A percentile compares a stretch with the other conserved stretches of the same genome.
Evolutionary conservation across 176 grass and related monocot genomes (phyloP).

Genomic region (Pontederia paniculata): DNA sequence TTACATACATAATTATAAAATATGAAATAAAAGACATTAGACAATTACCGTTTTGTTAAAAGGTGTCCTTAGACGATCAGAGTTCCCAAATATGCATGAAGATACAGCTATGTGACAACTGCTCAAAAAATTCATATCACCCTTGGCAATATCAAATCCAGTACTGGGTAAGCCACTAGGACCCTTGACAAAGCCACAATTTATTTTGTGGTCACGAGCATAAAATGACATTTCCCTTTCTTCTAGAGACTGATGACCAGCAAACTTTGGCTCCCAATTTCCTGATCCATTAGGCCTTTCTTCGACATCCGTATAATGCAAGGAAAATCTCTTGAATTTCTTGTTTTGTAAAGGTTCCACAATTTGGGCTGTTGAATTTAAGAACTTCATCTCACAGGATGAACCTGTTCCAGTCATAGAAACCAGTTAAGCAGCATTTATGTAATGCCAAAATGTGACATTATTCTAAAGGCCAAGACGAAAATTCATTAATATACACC

Average conservation of each 20-base stretch:
- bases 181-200: constrained; percentile 89
- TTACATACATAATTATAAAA: neutral
- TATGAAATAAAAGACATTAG: neutral
- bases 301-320: constrained; percentile 64
- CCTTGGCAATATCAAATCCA: constrained; percentile 87
- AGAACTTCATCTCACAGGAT: constrained; percentile 89
- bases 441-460: no score
- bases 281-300: constrained; percentile 37
- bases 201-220: constrained; percentile 68
- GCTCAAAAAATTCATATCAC: constrained; percentile 66
- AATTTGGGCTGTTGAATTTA: constrained; percentile 80
- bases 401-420: constrained; percentile 44
- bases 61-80: constrained; percentile 87
- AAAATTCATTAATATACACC: no score
- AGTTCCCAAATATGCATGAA: constrained; percentile 99
- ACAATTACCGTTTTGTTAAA: constrained; percentile 78
- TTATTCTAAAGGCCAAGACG: no score
- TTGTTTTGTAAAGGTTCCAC: constrained; percentile 61
- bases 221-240: constrained; percentile 74
- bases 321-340: constrained; percentile 69
- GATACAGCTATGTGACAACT: constrained; percentile 96
- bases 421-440: no score
- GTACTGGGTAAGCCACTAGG: constrained; percentile 49
- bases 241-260: constrained; percentile 72
- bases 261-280: constrained; percentile 78